Evolutionary conservation across 345 rosid species (phyloP).

Genomic region (Orychophragmus violaceus): DNA sequence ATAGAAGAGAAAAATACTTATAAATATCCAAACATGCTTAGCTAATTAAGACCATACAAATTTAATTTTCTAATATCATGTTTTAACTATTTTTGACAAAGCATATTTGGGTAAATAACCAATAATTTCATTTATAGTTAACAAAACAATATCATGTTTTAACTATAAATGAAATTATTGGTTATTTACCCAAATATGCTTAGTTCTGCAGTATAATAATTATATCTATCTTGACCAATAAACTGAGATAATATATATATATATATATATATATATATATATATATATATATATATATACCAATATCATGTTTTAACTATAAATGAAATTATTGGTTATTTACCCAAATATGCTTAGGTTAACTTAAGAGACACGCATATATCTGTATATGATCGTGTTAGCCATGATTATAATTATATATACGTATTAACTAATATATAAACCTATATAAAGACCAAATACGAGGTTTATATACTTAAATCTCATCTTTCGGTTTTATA

Average conservation of each 20-base stretch:
- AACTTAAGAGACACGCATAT: conserved; percentile 23
- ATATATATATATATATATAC: no score
- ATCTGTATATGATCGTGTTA: conserved; percentile 6
- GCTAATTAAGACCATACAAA: no score
- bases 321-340: background rate
- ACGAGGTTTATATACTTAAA: conserved; percentile 5
- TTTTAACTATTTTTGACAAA: no score
- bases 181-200: background rate
- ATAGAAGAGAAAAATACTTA: no score
- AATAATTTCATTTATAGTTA: background rate
- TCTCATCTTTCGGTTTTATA: background rate
- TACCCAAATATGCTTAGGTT: background rate
- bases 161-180: background rate
- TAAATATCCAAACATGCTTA: no score
- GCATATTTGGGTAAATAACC: background rate
- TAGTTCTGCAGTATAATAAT: background rate
- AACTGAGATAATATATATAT: no score
- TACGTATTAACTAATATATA: background rate
- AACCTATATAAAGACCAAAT: conserved; percentile 14
- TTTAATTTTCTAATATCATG: no score
- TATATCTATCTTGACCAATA: background rate
- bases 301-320: background rate
- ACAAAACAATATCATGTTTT: background rate
- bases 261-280: no score
- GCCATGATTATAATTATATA: background rate